Conservation (phyloP, 2,329 filamentous ascomycete species). For the Fusarium albidum region DNA sequence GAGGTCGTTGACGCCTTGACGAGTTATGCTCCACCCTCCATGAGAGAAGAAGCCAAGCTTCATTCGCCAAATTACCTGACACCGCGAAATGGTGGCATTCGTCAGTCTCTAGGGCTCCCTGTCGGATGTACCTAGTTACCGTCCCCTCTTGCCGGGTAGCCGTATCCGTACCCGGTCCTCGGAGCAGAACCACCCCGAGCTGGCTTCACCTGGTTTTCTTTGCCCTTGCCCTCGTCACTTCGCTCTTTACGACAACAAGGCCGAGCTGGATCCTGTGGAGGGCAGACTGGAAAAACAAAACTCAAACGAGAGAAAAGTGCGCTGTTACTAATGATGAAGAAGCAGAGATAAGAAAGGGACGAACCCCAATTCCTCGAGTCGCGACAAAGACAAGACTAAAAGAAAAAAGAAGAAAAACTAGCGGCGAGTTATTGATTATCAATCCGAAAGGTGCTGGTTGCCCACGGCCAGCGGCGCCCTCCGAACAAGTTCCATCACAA, state of each 20-base stretch:
- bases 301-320: neutral
- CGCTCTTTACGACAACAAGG: neutral
- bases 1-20: constrained; percentile 30
- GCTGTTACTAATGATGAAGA: too few species aligned
- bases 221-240: neutral
- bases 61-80: constrained; percentile 24
- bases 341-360: neutral
- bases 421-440: constrained; percentile 20
- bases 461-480: constrained; percentile 26
- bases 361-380: neutral
- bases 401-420: too few species aligned
- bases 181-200: constrained; percentile 6
- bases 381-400: neutral
- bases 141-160: constrained; percentile 19
- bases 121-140: too few species aligned
- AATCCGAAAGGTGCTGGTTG: constrained; percentile 15
- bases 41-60: constrained; percentile 10
- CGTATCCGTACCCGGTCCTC: constrained; percentile 27
- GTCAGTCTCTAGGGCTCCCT: constrained; percentile 9
- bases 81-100: constrained; percentile 10
- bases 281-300: neutral
- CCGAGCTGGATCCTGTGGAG: neutral
- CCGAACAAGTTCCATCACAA: constrained; percentile 24
- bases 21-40: constrained; percentile 32
- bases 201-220: neutral